These are phyloP conservation scores for Phialophora chinensis DNA, from an alignment of 2,329 filamentous ascomycete genomes.

Conservation along the genomic window DNA sequence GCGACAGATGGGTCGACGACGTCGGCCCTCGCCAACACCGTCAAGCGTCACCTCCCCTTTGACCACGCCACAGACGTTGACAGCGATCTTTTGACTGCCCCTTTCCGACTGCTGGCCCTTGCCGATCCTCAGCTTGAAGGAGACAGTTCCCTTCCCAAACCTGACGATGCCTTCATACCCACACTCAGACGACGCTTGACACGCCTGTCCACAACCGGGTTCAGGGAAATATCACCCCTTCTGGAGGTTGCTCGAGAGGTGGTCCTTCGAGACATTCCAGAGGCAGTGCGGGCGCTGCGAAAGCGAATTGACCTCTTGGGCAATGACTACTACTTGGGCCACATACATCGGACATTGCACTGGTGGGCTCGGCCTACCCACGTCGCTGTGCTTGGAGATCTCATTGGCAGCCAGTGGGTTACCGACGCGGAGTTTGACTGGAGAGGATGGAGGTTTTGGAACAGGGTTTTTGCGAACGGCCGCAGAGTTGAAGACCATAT, in stretches of 20 bases:
- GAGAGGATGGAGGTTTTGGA: slow-evolving; percentile 78
- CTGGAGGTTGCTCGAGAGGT: slow-evolving; percentile 44
- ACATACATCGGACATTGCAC: slow-evolving; percentile 81
- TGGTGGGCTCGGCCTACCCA: slow-evolving; percentile 90
- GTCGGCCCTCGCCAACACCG: slow-evolving; percentile 44
- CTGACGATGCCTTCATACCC: slow-evolving; percentile 52
- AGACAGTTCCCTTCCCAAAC: slow-evolving; percentile 75
- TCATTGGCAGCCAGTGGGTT: slow-evolving; percentile 96
- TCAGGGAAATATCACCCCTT: slow-evolving; percentile 3
- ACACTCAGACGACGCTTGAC: slow-evolving; percentile 50
- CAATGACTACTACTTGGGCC: slow-evolving; percentile 92
- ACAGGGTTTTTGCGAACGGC: slow-evolving; percentile 73
- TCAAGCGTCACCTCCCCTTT: slow-evolving; percentile 46
- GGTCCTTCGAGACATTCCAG: slow-evolving; percentile 70
- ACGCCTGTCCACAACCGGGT: slow-evolving; percentile 2
- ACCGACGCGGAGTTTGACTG: slow-evolving; percentile 79
- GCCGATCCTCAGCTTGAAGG: slow-evolving; percentile 95
- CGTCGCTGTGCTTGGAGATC: slow-evolving; percentile 84
- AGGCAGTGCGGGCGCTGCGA: slow-evolving; percentile 68
- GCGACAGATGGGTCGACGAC: slow-evolving; percentile 47
- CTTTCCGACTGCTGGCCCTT: slow-evolving; percentile 84
- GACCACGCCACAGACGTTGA: slow-evolving; percentile 12
- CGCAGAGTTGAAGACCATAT: slow-evolving; percentile 63
- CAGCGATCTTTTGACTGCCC: slow-evolving; percentile 55
- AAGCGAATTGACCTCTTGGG: slow-evolving; percentile 89